Evolutionary conservation across 805 yeast genomes (phyloP).

Genomic region (Pichia insulana): DNA sequence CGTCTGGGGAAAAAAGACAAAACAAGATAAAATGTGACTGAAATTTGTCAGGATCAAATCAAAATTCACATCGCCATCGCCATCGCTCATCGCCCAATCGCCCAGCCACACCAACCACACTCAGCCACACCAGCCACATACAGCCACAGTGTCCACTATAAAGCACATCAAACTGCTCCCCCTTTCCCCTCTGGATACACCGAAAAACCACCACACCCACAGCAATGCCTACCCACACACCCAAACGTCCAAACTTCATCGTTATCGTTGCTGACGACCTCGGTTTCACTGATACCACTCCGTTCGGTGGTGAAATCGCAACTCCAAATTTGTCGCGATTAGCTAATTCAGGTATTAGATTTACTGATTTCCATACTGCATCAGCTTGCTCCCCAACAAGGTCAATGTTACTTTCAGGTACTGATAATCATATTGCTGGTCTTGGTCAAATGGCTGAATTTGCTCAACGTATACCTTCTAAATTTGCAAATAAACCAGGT

Average conservation of each 20-base stretch:
- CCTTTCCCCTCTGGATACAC: no score
- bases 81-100: no score
- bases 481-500: conserved; percentile 39
- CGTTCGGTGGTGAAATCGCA: conserved; percentile 50
- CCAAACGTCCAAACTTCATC: conserved; percentile 37
- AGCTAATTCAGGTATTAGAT: conserved; percentile 37
- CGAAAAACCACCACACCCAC: no score
- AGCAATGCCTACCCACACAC: no score
- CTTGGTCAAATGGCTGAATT: conserved; percentile 50
- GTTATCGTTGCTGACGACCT: conserved; percentile 54
- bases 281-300: conserved; percentile 46
- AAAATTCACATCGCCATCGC: no score
- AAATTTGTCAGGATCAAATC: no score
- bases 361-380: conserved; percentile 55
- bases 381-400: conserved; percentile 60
- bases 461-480: conserved; percentile 30
- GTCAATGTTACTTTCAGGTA: conserved; percentile 52
- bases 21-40: no score
- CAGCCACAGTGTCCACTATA: no score
- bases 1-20: no score
- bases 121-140: no score
- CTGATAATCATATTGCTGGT: conserved; percentile 56
- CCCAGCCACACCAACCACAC: no score
- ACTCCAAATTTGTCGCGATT: conserved; percentile 44
- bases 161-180: no score